Conservation (phyloP, 352 stramenopile species). For the Phytopythium vexans region DNA sequence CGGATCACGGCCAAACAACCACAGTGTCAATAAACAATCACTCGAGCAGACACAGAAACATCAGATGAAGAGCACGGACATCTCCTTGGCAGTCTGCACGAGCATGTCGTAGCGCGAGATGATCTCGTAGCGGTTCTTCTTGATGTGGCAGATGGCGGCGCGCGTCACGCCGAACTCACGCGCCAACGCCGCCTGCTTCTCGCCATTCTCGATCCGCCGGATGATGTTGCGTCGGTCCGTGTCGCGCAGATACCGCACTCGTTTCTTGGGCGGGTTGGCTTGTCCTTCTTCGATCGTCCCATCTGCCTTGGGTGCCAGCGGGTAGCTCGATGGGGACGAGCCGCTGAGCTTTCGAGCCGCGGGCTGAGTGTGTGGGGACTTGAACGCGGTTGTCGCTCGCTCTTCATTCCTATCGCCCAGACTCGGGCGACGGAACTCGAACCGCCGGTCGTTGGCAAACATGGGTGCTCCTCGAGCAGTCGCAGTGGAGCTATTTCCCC, state of each 20-base stretch:
- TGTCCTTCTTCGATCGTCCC: not conserved
- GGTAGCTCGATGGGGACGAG: slow-evolving; percentile 1
- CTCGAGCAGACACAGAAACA: slow-evolving; percentile 1
- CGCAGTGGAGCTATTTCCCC: no score
- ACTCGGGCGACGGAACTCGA: no score
- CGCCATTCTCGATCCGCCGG: slow-evolving; percentile 56
- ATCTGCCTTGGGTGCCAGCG: slow-evolving; percentile 1
- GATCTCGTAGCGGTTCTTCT: slow-evolving; percentile 74
- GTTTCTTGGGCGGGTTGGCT: slow-evolving; percentile 29
- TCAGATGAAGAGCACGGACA: slow-evolving; percentile 22
- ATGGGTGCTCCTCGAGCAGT: no score
- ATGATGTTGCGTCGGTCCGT: slow-evolving; percentile 65
- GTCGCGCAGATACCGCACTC: slow-evolving; percentile 50
- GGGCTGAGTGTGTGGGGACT: no score
- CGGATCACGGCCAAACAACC: not conserved
- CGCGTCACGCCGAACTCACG: slow-evolving; percentile 68
- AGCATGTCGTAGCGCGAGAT: slow-evolving; percentile 61
- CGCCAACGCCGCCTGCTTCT: slow-evolving; percentile 59
- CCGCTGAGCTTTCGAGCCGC: no score
- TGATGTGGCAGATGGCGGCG: slow-evolving; percentile 74
- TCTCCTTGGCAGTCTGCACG: slow-evolving; percentile 48
- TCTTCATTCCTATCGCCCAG: no score
- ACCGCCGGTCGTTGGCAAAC: no score
- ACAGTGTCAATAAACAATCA: not conserved
- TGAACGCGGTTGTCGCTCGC: no score